Base-by-base conservation (phyloP, 345 rosid genomes). In the Lumnitzera littorea region DNA sequence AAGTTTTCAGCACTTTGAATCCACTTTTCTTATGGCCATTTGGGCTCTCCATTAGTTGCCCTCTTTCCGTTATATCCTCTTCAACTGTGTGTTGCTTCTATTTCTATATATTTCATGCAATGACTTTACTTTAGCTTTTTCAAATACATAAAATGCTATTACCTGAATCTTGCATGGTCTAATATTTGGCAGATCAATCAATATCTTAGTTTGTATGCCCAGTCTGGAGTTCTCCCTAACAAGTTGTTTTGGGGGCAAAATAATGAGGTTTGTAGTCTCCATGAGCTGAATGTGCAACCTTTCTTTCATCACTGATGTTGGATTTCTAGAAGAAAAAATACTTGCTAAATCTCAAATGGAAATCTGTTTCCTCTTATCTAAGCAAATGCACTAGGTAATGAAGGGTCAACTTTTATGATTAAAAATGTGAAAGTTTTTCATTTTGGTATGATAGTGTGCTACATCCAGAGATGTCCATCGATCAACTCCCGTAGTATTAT, bases 181-280 rank as follows among this genome's bases (percentile, higher is more conserved):
- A 1, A 15, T 24, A 11, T 3, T 70, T 72, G 70, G 81, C 86
- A 91, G 95, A 83, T 95, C 56, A 82, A 67, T 55, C 96, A 79
- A 66, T 95, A 76, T 72, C 81, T 88, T n/a, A 76, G 69, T 59
- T 70, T 91, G 69, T 83, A 82, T 82, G 80, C 87, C 66, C 81
- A 68, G 50, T 74, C 76, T 61, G 91, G 89, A 70, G 72, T 86
- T 66, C 80, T 79, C 50, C 96, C 97, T 2, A 88, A 95, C 79
- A 70, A 77, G 71, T 62, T 88, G 62, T 82, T 70, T 73, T 88
- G 83, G 70, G 91, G 79, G 76, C 80, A 78, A 51, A 73, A 78
- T 36, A 71, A 75, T 12, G 84, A 91, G 97, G 99, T 95, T 62
- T 60, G 86, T 85, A 48, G 12, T 68, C 51, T 70, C 24, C 64